These are phyloP conservation scores for Auriscalpium orientale DNA, from an alignment of 768 basidiomycete species.

Conservation along the genomic window DNA sequence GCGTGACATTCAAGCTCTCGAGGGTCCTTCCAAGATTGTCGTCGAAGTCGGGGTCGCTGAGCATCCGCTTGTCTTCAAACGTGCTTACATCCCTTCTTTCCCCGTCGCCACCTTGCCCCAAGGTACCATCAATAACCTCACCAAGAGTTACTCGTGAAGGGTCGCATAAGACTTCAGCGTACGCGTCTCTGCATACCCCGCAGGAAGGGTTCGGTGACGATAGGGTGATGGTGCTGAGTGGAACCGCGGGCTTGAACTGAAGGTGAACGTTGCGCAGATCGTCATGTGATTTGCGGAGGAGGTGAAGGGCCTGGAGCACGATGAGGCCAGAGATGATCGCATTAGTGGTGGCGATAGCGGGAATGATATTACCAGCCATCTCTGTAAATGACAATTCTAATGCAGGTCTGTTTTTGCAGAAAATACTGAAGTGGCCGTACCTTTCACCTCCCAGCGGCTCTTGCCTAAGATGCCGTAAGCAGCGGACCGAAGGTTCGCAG, in stretches of 20 bases:
- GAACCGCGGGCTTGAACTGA: constrained; percentile 71
- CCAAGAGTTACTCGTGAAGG: constrained; percentile 59
- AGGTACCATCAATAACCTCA: constrained; percentile 60
- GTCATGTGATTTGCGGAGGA: constrained; percentile 60
- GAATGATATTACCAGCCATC: constrained; percentile 99
- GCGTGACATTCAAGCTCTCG: constrained; percentile 68
- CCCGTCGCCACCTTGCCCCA: constrained; percentile 41
- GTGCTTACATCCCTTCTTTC: constrained; percentile 47
- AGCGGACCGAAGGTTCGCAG: constrained; percentile 84
- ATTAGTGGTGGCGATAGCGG: constrained; percentile 98
- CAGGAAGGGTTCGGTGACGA: constrained; percentile 70
- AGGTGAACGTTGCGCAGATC: constrained; percentile 68
- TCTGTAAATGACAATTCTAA: constrained; percentile 38
- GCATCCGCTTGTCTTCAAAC: constrained; percentile 77
- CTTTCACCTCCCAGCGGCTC: constrained; percentile 97
- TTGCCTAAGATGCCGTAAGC: constrained; percentile 86
- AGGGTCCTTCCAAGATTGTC: constrained; percentile 81
- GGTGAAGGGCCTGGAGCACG: constrained; percentile 84
- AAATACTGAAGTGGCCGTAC: constrained; percentile 29
- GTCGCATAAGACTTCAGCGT: constrained; percentile 69
- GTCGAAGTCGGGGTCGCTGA: constrained; percentile 91
- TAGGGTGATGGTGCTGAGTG: constrained; percentile 63
- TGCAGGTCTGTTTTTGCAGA: not conserved
- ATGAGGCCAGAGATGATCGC: constrained; percentile 94
- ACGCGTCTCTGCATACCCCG: constrained; percentile 82